Evolutionary conservation across 495 filamentous ascomycete genomes (phyloP), one percentile per base, ranked within the genome.

Genomic region (Pseudoneurospora amorphoporcata): DNA sequence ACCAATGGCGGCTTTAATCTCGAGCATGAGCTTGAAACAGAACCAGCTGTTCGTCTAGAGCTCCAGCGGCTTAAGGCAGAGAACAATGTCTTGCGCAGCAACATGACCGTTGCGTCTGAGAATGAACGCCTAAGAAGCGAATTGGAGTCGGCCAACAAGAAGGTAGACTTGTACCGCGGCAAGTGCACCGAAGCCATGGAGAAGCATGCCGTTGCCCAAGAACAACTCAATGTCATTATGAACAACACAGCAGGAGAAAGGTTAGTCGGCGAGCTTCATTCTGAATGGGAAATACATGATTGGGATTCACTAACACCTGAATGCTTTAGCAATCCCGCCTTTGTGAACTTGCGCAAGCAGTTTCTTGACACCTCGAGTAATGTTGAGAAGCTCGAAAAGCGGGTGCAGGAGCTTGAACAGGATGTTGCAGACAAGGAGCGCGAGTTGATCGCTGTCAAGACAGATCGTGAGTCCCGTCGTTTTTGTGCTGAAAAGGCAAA

Each of bases 31-130:
- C 77, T 85, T 3, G 78, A 81, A 75, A 78, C 73, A 35, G 76
- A 79, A 42, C 76, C 79, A 12, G 74, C 78, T 4, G 77, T 81
- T 10, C 76, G 79, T n/a, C 73, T 83, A 7, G 84, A 88, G 74
- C 70, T 86, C 39, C 83, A 85, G 39, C 82, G 85, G 40, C 80
- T 88, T 68, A 84, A 85, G 73, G 84, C 87, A 17, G 87, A 88
- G 75, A 87, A 86, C 74, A 78, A 82, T 65, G 77, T 87, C 8
- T 80, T 88, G 16, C 83, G 83, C 75, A 85, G 81, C 70, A 85
- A 80, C 72, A 82, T 85, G 71, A 79, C 80, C 0, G 84, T 83
- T 9, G 84, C 81, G 10, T 84, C 84, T 0, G 83, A 86, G 68
- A 87, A 84, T 71, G 81, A 84, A 68, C 79, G 80, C 42, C 81